Percentiles rank a stretch among this genome's conserved stretches.
These are phyloP conservation scores for Wickerhamomyces bisporus DNA, from an alignment of 805 yeast species.

Conservation along the genomic window DNA sequence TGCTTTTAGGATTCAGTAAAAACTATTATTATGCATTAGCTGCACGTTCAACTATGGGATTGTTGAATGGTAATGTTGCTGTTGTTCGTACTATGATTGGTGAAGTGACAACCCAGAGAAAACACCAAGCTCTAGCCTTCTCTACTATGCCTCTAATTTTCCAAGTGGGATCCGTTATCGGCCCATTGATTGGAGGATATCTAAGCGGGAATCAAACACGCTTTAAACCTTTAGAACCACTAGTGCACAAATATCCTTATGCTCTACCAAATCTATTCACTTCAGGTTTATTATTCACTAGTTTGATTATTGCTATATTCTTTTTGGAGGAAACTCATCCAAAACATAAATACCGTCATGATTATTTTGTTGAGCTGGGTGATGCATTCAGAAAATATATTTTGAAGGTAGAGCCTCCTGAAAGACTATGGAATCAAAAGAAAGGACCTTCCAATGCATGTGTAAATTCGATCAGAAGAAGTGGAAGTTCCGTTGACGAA, in stretches of 20 bases:
- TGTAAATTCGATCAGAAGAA: too few relatives aligned
- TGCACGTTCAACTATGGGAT: conserved; percentile 51
- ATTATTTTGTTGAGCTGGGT: conserved; percentile 42
- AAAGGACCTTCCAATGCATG: not conserved
- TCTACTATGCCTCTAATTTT: conserved; percentile 56
- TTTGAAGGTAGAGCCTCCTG: conserved; percentile 16
- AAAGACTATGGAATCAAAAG: conserved; percentile 25
- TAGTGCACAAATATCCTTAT: conserved; percentile 40
- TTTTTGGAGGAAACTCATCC: conserved; percentile 53
- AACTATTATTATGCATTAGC: conserved; percentile 47
- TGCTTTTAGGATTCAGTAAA: conserved; percentile 49
- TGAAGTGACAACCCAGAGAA: conserved; percentile 49
- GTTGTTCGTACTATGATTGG: conserved; percentile 61
- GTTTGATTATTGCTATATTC: conserved; percentile 36
- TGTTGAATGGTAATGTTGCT: conserved; percentile 59
- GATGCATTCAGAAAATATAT: conserved; percentile 25
- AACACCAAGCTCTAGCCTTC: conserved; percentile 60
- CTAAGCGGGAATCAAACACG: conserved; percentile 34
- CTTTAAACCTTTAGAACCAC: conserved; percentile 20
- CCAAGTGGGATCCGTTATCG: conserved; percentile 56
- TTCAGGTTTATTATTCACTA: conserved; percentile 29
- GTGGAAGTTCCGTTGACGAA: too few relatives aligned
- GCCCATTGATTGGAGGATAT: conserved; percentile 54
- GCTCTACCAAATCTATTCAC: conserved; percentile 49
- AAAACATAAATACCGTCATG: conserved; percentile 32